phyloP scores from a whole-genome alignment of 331 rosid species.

The Malus hybrid region DNA sequence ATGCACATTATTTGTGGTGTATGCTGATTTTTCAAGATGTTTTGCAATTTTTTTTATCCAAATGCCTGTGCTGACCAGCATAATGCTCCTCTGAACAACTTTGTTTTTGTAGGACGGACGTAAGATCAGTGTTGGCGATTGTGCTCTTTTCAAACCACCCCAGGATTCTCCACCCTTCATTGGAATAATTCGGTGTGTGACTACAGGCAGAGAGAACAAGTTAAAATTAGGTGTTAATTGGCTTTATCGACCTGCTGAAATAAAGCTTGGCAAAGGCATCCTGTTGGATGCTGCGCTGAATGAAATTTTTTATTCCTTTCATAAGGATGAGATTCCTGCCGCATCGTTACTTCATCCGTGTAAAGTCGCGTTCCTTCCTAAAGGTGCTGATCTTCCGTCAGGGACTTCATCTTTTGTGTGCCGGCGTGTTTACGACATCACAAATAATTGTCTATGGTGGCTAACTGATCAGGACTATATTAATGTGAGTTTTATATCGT shows the following conservation, averaged over 20 bases:
- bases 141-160: slow-evolving; percentile 50
- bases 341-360: slow-evolving; percentile 96
- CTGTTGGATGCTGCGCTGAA: slow-evolving; percentile 78
- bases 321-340: slow-evolving; percentile 92
- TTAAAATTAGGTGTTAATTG: slow-evolving; percentile 71
- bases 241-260: slow-evolving; percentile 85
- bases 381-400: slow-evolving; percentile 83
- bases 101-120: slow-evolving; percentile 70
- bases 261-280: slow-evolving; percentile 69
- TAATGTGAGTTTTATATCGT: slow-evolving; percentile 51
- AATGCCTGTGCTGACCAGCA: background rate
- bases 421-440: slow-evolving; percentile 73
- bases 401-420: slow-evolving; percentile 96
- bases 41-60: background rate
- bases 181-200: slow-evolving; percentile 81
- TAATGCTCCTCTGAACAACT: background rate
- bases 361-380: slow-evolving; percentile 89
- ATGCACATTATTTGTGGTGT: background rate
- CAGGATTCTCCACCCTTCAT: slow-evolving; percentile 80
- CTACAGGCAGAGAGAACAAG: slow-evolving; percentile 42
- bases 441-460: slow-evolving; percentile 82
- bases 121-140: slow-evolving; percentile 53
- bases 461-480: slow-evolving; percentile 72
- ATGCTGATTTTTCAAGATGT: background rate
- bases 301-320: slow-evolving; percentile 93